Base-by-base conservation (phyloP, 106 monocot genomes). In the Acorus gramineus region DNA sequence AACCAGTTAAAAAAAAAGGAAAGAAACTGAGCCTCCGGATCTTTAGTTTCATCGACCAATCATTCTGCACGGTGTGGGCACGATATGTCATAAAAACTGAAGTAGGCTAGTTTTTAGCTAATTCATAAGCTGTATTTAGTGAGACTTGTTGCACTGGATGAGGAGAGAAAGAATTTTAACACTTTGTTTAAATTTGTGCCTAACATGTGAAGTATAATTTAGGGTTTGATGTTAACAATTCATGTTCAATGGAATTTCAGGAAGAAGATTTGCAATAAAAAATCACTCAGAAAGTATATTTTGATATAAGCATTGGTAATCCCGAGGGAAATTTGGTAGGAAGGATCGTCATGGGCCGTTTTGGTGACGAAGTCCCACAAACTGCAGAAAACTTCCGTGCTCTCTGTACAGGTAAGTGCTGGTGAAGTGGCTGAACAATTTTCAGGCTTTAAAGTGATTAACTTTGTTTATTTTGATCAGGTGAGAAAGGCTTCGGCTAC, bases 401-500 rank as follows among this genome's bases (percentile, higher is more conserved):
- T 66, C 93, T 94, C 62, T 89, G 89, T 66, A 94, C 93, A 69
- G 93, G 93, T 89, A 10, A 8, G 10, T 6, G 28, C 48, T 60
- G 10, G 6, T 47, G 8, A 7, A 11, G 46, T 2, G 56, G 28
- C 0, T 28, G 28, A 28, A 1, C 28, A 10, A n/a, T 60, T 44
- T 60, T 3, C 43, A 5, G 43, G 42, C 60, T 9, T 60, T 44
- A 14, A 47, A 28, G 28, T 28, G 28, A 7, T 7, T 46, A 14
- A n/a, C 48, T 28, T 53, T 49, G 50, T 52, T 2, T 64, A 11
- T 12, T 55, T 50, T 54, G 10, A 63, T 53, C 57, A 94, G 93
- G 93, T 4, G 93, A 94, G 68, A 89, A 94, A 66, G 93, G 93
- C 8, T 94, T 94, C 74, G 93, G 93, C 4, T 94, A 71, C 72